Evolutionary conservation across 2,329 filamentous ascomycete genomes (phyloP), one percentile per base, ranked within the genome.

Genomic region (Colletotrichum sp.): DNA sequence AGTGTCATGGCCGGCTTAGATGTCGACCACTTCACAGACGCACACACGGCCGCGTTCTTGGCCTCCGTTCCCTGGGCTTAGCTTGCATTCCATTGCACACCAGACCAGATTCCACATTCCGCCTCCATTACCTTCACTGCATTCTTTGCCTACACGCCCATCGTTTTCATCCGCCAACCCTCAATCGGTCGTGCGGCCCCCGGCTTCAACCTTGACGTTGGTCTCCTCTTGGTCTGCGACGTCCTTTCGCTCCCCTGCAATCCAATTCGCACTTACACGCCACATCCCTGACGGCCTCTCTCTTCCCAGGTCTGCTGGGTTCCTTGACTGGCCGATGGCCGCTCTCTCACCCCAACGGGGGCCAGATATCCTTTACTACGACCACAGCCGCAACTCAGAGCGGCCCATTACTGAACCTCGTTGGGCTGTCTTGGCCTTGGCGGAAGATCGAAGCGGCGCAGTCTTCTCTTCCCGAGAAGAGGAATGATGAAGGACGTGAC

Each of bases 361-460:
- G 39, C 52, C 43, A 52, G 43, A 52, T 43, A 36, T 34, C 14
- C 34, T 61, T 55, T n/a, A 26, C 30, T 32, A 16, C 32, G 39
- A 28, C 32, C 36, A 21, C 36, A 52, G 36, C 32, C 57, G 34
- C 57, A 28, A 64, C 55, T 28, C 55, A 70, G 64, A 71, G 69
- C 57, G 73, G 43, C 73, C 64, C 73, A 64, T 59, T 63, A 14
- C n/a, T 24, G n/a, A 26, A 60, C 69, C 70, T 68, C 63, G 32
- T 26, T 75, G 59, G 73, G 70, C 73, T 68, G 63, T 36, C 57
- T 57, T 59, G 43, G 70, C 59, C 73, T 75, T 72, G 73, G 69
- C 64, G n/a, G 26, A 36, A 68, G 63, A 72, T 64, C 57, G 39
- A 59, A 55, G 36, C 39, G 36, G 55, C 57, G 57, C 30, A 57